Evolutionary conservation across 441 rosid species (phyloP), one percentile per base, ranked within the genome.

Genomic region (Euphorbia celastroides): DNA sequence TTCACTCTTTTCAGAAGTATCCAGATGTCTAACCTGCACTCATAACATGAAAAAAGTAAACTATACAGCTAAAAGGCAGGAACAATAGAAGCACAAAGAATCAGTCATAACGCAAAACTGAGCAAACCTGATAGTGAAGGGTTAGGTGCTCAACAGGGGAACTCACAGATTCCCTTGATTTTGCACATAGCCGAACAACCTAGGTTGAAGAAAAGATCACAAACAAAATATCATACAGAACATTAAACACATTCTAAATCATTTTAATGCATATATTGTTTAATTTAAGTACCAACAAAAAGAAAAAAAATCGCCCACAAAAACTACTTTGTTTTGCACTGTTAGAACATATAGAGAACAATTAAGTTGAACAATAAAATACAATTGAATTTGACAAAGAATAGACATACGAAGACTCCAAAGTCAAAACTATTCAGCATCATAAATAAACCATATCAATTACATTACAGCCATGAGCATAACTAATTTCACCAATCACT

Each of bases 91-190:
- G 23, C 2, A 26, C 12, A 20, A 31, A 55, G 17, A 72, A 48
- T 68, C 14, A 51, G 13, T 59, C 51, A 64, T 25, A 51, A 64
- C 27, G 41, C 58, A 51, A 16, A 44, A 63, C 66, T 72, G 41
- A 25, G 70, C 83, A 64, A 78, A 92, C 99, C 97, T 95, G 99
- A 84, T 95, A 95, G 74, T 95, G 99, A 72, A 95, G 95, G 57
- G 98, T 95, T 78, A 95, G 83, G 86, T 95, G 97, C 81, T 95
- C 99, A 69, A 95, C 95, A 46, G 99, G 99, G 70, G 98, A 92
- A 75, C 98, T 92, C 12, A 95, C 99, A 72, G 98, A 96, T 79
- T 95, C 98, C 82, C 99, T 90, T 62, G 99, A 95, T 75, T 95
- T 95, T 60, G 99, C 97, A 84, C 99, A 95, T 34, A 95, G 92